Conservation (phyloP, 169 alveolate species). For the Theileria annulata region DNA sequence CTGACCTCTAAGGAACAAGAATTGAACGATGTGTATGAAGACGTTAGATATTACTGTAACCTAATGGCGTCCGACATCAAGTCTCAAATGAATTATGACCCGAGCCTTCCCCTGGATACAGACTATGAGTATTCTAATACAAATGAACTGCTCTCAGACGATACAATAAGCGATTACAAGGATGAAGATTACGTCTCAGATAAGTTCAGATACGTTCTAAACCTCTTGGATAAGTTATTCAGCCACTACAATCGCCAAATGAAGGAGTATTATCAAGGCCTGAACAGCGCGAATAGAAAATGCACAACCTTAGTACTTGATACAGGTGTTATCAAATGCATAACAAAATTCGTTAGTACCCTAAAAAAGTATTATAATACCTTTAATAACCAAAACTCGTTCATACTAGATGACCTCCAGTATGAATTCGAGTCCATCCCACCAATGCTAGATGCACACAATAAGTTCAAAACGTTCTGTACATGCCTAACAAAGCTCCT, state of each 20-base stretch:
- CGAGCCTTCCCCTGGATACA: neutral
- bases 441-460: neutral
- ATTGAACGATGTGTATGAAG: slow-evolving; percentile 1
- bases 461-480: neutral
- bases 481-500: neutral
- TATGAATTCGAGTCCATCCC: slow-evolving; percentile 1
- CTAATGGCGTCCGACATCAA: slow-evolving; percentile 1
- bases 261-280: neutral
- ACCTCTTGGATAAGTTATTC: neutral
- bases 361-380: neutral
- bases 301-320: neutral
- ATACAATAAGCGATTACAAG: slow-evolving; percentile 10
- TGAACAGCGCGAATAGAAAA: neutral
- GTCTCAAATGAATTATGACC: neutral
- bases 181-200: slow-evolving; percentile 4
- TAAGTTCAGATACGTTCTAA: neutral
- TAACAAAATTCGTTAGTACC: neutral
- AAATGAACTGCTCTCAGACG: neutral
- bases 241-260: neutral
- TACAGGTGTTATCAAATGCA: neutral
- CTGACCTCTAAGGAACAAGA: neutral
- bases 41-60: slow-evolving; percentile 6
- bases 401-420: slow-evolving; percentile 1
- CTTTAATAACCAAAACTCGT: neutral
- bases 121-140: slow-evolving; percentile 1